phyloP scores from a whole-genome alignment of 495 filamentous ascomycete genomes.

The Xylaria sp. region DNA sequence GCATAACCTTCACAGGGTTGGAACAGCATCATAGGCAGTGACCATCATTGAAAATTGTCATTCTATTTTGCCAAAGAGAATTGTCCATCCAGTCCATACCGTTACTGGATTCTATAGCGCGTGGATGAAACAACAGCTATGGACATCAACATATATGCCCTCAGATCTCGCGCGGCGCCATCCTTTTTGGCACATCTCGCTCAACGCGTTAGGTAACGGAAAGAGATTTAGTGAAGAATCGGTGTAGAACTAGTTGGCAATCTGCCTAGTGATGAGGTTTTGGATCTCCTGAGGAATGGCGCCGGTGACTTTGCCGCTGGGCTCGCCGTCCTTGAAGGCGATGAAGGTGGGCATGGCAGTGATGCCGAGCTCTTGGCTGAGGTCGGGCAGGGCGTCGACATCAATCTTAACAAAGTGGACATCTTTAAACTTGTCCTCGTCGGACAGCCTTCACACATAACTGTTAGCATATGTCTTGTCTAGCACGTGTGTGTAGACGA shows the following conservation, averaged over 20 bases:
- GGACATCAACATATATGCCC: background rate
- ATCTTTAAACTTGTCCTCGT: constrained; percentile 39
- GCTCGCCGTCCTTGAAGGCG: constrained; percentile 80
- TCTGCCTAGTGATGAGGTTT: constrained; percentile 54
- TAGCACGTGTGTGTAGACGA: background rate
- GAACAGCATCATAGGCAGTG: background rate
- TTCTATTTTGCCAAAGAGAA: background rate
- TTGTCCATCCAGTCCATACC: too few relatives aligned
- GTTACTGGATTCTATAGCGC: background rate
- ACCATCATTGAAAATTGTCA: background rate
- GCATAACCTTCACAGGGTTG: too few relatives aligned
- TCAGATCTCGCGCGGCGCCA: background rate
- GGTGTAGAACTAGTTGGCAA: background rate
- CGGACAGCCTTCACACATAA: constrained; percentile 21
- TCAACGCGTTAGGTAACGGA: background rate
- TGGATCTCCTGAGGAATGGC: constrained; percentile 74
- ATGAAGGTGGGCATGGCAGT: constrained; percentile 96
- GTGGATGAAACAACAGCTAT: background rate
- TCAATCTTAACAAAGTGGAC: constrained; percentile 90
- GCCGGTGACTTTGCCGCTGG: constrained; percentile 73
- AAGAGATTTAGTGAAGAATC: background rate
- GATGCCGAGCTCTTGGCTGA: constrained; percentile 81
- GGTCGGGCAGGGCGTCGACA: constrained; percentile 80
- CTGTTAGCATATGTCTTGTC: constrained; percentile 25
- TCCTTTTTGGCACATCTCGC: background rate